Base-by-base conservation (phyloP, 2,329 filamentous ascomycete genomes). In the Bipolaris sorokiniana region DNA sequence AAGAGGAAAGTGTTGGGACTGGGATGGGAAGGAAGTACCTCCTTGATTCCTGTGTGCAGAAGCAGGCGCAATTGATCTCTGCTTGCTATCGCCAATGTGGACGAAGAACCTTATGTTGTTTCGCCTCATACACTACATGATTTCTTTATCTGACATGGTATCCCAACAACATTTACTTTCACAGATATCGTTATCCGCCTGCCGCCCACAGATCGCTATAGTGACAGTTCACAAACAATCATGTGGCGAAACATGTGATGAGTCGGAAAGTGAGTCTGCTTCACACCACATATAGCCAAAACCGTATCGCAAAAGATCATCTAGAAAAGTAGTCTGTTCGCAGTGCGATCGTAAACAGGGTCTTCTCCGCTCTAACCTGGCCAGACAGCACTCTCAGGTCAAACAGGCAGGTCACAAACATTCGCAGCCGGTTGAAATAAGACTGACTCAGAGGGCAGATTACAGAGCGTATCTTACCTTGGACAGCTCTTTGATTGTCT, bases 1-100 rank as follows among this genome's bases (percentile, higher is more conserved):
- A 33, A 59, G 76, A 42, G 76, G 76, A 4, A 76, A 59, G 62
- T 77, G 73, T 63, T 78, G 74, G 74, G 76, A 78, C 56, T 78
- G 70, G 72, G 68, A 73, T 56, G 71, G 72, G 31, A 75, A 76
- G 56, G 76, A 77, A 58, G 70, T 78, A 16, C 60, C 63, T 20
- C 76, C 76, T 34, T 77, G 62, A 75, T 50, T 15, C 15, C 9
- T 13, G 11, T 6, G 48, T 38, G 34, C n/a, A 47, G 10, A 45
- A 18, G 50, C 46, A 58, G 34, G 55, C 4, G 34, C 37, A 48
- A 42, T 48, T 22, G 22, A 45, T 34, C 13, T 15, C 34, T 23
- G 18, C 13, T 13, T 56, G 33, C 31, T 33, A 44, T 42, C 34
- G 13, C 11, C 31, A 22, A 11, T n/a, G 13, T n/a, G 42, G 36